These are phyloP conservation scores for Candida patagonica DNA, from an alignment of 805 yeast species.

Conservation along the genomic window DNA sequence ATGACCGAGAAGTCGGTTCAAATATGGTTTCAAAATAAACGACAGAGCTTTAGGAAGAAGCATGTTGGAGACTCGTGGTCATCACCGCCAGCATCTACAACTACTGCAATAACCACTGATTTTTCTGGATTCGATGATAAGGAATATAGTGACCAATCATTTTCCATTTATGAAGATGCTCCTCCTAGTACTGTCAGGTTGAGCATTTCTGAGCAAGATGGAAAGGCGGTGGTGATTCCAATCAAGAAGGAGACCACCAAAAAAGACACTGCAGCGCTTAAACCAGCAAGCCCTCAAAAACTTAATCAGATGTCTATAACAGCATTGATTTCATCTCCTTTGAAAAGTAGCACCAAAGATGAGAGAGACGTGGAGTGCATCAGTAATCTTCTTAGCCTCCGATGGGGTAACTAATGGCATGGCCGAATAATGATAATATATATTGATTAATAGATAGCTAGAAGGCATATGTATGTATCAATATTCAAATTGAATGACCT, in stretches of 20 bases:
- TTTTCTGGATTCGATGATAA: not conserved
- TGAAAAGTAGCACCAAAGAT: slow-evolving; percentile 2
- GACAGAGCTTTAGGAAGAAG: slow-evolving; percentile 28
- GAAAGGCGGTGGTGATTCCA: slow-evolving; percentile 30
- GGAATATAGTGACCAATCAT: slow-evolving; percentile 3
- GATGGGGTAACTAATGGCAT: too few relatives aligned
- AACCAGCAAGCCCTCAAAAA: not conserved
- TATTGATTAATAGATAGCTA: too few relatives aligned
- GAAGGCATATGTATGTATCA: too few relatives aligned
- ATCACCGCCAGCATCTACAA: slow-evolving; percentile 4
- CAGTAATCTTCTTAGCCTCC: slow-evolving; percentile 25
- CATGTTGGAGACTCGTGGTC: not conserved
- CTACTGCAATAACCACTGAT: not conserved
- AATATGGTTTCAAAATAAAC: slow-evolving; percentile 95
- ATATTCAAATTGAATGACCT: too few relatives aligned
- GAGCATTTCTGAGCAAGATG: slow-evolving; percentile 30
- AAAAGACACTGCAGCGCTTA: slow-evolving; percentile 4
- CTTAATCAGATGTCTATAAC: slow-evolving; percentile 4
- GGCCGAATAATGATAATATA: too few relatives aligned
- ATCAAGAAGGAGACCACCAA: slow-evolving; percentile 2
- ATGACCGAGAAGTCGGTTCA: slow-evolving; percentile 99
- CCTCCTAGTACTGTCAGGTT: slow-evolving; percentile 9
- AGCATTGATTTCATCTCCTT: slow-evolving; percentile 3
- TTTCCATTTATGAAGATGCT: slow-evolving; percentile 9
- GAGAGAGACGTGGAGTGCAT: slow-evolving; percentile 29